A percentile compares a stretch with the other conserved stretches of the same genome.
phyloP scores from a whole-genome alignment of 176 grass and related monocot genomes.

The Hordeum marinum region DNA sequence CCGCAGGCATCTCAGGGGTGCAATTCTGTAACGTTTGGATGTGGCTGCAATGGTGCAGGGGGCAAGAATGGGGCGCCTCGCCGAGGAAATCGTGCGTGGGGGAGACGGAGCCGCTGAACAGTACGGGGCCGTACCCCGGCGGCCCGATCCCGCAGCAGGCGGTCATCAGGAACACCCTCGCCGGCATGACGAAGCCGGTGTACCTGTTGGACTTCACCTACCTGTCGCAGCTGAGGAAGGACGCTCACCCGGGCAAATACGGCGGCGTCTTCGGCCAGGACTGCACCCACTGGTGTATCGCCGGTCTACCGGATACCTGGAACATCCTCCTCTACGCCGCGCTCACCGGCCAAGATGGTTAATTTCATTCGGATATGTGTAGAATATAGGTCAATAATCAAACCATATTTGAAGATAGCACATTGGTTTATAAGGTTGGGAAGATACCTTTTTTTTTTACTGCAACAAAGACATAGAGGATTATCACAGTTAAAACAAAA shows the following conservation, averaged over 20 bases:
- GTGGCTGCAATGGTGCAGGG: constrained; percentile 29
- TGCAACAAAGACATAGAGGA: background rate
- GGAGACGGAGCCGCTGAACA: constrained; percentile 54
- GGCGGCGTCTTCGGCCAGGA: constrained; percentile 58
- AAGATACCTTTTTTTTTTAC: background rate
- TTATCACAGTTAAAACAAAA: background rate
- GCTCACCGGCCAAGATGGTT: constrained; percentile 36
- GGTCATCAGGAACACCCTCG: constrained; percentile 43
- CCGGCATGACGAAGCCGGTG: constrained; percentile 56
- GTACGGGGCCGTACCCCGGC: constrained; percentile 42
- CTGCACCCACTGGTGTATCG: constrained; percentile 92
- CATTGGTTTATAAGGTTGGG: constrained; percentile 11
- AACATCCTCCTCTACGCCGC: constrained; percentile 76
- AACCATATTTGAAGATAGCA: constrained; percentile 6
- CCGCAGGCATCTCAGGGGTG: background rate
- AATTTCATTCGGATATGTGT: background rate
- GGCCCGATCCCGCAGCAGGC: constrained; percentile 49
- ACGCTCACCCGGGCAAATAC: constrained; percentile 82
- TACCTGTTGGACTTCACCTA: constrained; percentile 69
- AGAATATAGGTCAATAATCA: background rate
- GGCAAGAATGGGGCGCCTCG: constrained; percentile 58
- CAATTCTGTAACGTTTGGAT: background rate
- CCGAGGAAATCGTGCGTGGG: constrained; percentile 47
- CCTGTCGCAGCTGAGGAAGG: constrained; percentile 73
- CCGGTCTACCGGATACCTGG: constrained; percentile 74